Evolutionary conservation across 2,329 filamentous ascomycete genomes (phyloP).

Genomic region (Phoma sp.): DNA sequence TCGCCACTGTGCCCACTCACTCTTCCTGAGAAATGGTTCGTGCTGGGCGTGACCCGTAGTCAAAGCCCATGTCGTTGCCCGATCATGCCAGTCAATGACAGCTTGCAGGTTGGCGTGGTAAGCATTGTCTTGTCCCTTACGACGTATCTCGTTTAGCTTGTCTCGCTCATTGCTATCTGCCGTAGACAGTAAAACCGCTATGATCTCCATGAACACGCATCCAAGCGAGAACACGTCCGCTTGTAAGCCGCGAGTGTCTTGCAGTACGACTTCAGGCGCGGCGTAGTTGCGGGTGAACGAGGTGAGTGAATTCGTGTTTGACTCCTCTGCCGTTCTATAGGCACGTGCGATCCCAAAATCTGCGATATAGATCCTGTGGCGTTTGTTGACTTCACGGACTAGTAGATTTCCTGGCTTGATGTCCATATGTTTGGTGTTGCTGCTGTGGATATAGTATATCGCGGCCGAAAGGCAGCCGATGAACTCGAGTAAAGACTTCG

Average conservation of each 20-base stretch:
- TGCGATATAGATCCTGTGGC: slow-evolving; percentile 14
- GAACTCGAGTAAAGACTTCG: neutral
- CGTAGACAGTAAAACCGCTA: neutral
- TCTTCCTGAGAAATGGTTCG: too few relatives aligned
- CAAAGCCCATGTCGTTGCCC: too few relatives aligned
- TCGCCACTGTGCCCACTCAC: too few relatives aligned
- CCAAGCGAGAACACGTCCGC: slow-evolving; percentile 36
- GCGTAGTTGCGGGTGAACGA: slow-evolving; percentile 30
- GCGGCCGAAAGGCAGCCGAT: slow-evolving; percentile 20
- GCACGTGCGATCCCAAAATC: slow-evolving; percentile 18
- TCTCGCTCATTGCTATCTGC: neutral
- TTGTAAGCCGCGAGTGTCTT: slow-evolving; percentile 19
- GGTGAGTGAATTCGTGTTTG: slow-evolving; percentile 12
- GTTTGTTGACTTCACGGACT: neutral
- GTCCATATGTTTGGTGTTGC: slow-evolving; percentile 23
- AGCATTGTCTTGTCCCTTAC: neutral
- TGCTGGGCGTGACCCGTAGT: too few relatives aligned
- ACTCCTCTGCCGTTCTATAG: neutral
- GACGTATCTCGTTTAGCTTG: neutral
- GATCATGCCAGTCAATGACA: too few relatives aligned
- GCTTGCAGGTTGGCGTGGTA: neutral
- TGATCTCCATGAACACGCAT: slow-evolving; percentile 35
- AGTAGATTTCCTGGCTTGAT: slow-evolving; percentile 29
- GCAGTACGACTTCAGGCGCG: slow-evolving; percentile 31
- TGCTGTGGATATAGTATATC: slow-evolving; percentile 16